Base-by-base conservation (phyloP, 495 filamentous ascomycete species). In the Daldinia loculata region DNA sequence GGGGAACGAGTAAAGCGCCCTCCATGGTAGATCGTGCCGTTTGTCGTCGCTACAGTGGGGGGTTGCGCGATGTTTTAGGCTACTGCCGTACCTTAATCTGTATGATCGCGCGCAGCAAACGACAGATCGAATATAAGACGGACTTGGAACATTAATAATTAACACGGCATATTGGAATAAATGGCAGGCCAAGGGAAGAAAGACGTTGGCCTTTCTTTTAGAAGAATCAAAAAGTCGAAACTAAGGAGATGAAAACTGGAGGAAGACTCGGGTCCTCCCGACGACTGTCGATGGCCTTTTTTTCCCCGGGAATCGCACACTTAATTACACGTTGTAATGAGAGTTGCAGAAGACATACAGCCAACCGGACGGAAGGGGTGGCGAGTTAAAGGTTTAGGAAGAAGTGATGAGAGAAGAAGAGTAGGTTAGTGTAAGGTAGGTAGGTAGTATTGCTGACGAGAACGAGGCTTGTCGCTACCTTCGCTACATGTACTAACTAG, bases 1-100 rank as follows among this genome's bases (percentile, higher is more conserved):
- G 86, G 36, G 86, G 86, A 26, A 83, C 80, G 39, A 83, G 75
- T 71, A 89, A 79, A 61, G 78, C 67, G n/a, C 85, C 87, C 72
- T 89, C 87, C 85, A 89, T 88, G 30, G 73, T 72, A 52, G 70
- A 72, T 69, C 71, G 65, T 41, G 56, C 55, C 61, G 43, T 65
- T 72, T 66, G 69, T 63, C 48, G 48, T 74, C 60, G 56, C 30
- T 64, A 61, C 41, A 57, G 59, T 56, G 61, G 41, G 34, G 34
- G 30, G 56, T 59, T 70, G 69, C 48, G 72, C 66, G 69, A 66
- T 58, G 30, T 34, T 56, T 69, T 50, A 66, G 39, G 51, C 61
- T 22, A 62, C 57, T 69, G 57, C 56, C 57, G 56, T 52, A 22
- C 43, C 57, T 58, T 62, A 52, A 51, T 56, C 32, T 58, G 65